Evolutionary conservation across 2,329 filamentous ascomycete species (phyloP).

Genomic region (Diaporthe vexans): DNA sequence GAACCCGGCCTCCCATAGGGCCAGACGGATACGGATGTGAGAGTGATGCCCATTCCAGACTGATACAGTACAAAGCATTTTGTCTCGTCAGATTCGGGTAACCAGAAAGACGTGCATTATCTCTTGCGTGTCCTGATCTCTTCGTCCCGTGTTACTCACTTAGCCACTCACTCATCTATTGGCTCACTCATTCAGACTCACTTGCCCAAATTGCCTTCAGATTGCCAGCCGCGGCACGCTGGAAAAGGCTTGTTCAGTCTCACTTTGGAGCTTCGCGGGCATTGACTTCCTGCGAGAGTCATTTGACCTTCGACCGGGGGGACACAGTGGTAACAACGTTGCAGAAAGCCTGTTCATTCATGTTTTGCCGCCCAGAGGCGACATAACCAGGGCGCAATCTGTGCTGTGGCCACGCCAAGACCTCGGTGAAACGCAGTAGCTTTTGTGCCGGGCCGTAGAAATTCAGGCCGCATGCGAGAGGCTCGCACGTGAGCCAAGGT

Average conservation of each 20-base stretch:
- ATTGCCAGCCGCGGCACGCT: slow-evolving; percentile 12
- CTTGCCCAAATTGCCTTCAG: not conserved
- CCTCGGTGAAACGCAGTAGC: slow-evolving; percentile 31
- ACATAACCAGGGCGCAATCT: slow-evolving; percentile 25
- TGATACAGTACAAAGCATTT: slow-evolving; percentile 14
- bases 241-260: slow-evolving; percentile 19
- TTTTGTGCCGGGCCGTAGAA: slow-evolving; percentile 20
- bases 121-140: not conserved
- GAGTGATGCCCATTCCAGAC: slow-evolving; percentile 5
- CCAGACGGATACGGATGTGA: slow-evolving; percentile 18
- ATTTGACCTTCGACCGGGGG: not conserved
- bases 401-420: slow-evolving; percentile 30
- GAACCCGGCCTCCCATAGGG: slow-evolving; percentile 35
- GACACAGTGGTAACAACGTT: slow-evolving; percentile 26
- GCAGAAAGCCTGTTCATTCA: slow-evolving; percentile 25
- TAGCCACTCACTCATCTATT: not conserved
- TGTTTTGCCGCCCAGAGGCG: slow-evolving; percentile 22
- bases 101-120: not conserved
- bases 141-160: not conserved
- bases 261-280: slow-evolving; percentile 28
- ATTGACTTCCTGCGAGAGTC: slow-evolving; percentile 33
- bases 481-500: slow-evolving; percentile 23
- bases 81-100: slow-evolving; percentile 27
- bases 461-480: slow-evolving; percentile 18
- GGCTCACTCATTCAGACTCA: not conserved